phyloP scores from a whole-genome alignment of 371 early-diverging fungal genomes.

The Lichtheimia hyalospora region DNA sequence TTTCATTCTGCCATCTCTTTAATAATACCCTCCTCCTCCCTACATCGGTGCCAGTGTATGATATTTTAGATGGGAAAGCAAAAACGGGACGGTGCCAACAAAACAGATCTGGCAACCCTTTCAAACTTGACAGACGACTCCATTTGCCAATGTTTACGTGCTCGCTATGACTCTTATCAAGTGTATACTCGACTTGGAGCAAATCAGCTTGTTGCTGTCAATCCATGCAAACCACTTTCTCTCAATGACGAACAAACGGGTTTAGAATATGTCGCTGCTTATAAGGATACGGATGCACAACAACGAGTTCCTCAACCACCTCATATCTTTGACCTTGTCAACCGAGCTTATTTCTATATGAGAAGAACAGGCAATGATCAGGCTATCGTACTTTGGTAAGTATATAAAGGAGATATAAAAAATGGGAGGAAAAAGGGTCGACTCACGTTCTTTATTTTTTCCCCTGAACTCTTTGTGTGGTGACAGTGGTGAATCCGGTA shows the following conservation, averaged over 20 bases:
- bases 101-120: conserved; percentile 32
- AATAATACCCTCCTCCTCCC: background rate
- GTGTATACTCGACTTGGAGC: conserved; percentile 69
- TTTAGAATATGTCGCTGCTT: conserved; percentile 36
- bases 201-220: conserved; percentile 46
- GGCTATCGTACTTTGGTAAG: conserved; percentile 37
- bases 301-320: conserved; percentile 46
- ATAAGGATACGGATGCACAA: conserved; percentile 27
- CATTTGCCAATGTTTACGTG: conserved; percentile 47
- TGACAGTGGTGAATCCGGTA: conserved; percentile 79
- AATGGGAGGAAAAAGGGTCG: conserved; percentile 64
- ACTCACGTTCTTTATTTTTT: conserved; percentile 1
- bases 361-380: conserved; percentile 45
- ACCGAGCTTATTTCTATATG: conserved; percentile 47
- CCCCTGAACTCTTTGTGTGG: background rate
- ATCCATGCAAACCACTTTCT: conserved; percentile 54
- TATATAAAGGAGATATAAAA: background rate
- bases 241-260: conserved; percentile 47
- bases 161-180: conserved; percentile 47
- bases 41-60: background rate
- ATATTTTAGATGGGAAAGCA: conserved; percentile 8
- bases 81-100: conserved; percentile 7
- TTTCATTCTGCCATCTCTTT: background rate
- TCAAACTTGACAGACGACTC: conserved; percentile 34
- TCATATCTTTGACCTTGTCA: conserved; percentile 41